Evolutionary conservation across 495 filamentous ascomycete genomes (phyloP), one percentile per base, ranked within the genome.

Genomic region (Aspergillus conjunctus): DNA sequence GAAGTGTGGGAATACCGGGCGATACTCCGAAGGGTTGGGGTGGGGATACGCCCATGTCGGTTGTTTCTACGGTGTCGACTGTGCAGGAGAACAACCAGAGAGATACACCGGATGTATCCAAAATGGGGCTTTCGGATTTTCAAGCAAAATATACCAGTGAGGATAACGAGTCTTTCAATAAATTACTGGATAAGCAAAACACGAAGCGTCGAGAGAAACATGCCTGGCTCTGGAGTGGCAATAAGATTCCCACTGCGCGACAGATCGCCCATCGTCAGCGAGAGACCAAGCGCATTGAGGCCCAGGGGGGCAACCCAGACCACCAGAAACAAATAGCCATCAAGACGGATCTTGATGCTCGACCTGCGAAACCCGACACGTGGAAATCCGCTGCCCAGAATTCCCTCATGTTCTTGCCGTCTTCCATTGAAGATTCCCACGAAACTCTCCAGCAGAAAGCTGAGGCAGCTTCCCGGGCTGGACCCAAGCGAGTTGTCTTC

Each of bases 91-190:
- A 15, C 21, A 62, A 30, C 18, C 67, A 74, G 37, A 79, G 75
- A 66, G 77, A 79, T 50, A 70, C 79, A n/a, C 79, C 93, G 32
- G 91, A 98, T 71, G 76, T 77, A 3, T 88, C 89, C 12, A 88
- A 86, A 66, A 86, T 98, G 75, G 89, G 87, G 50, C 83, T 98
- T 10, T 80, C 85, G 50, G 84, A 88, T 4, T 98, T 98, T 66
- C 94, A 98, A 65, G 82, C 89, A 7, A 91, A 90, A 66, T 98
- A 96, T 73, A 98, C 93, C 5, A 94, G 90, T 64, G 94, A 98
- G 74, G 94, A 98, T 71, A 97, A 98, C 68, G 93, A 96, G 66
- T 91, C 87, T 51, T 97, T 98, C 78, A 93, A 96, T 74, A 88
- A 88, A 66, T 79, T 98, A 1, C 77, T 98, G 12, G 94, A 98